phyloP scores from a whole-genome alignment of 179 eudicot species.

The Nepenthes alata region DNA sequence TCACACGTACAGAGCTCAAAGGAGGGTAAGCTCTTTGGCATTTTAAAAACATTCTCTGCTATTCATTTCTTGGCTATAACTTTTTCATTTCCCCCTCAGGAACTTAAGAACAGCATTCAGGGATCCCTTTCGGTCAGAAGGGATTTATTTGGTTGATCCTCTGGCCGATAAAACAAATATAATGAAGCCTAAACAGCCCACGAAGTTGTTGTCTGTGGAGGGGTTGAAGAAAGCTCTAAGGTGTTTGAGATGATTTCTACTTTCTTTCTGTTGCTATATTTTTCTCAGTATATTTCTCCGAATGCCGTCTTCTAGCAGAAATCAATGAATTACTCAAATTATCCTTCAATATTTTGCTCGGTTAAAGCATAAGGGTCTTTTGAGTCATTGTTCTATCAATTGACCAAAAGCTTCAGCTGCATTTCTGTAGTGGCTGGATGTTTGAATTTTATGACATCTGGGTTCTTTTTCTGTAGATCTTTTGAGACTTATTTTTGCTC shows the following conservation, averaged over 20 bases:
- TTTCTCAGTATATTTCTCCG: background rate
- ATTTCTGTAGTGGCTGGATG: no score
- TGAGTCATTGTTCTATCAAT: background rate
- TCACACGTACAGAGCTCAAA: conserved; percentile 69
- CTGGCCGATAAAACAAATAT: conserved; percentile 27
- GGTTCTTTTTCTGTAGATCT: no score
- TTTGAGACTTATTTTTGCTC: no score
- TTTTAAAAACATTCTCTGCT: background rate
- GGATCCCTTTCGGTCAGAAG: conserved; percentile 47
- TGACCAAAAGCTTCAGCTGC: no score
- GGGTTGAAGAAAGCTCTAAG: conserved; percentile 75
- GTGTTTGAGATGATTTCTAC: conserved; percentile 22
- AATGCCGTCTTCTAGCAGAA: background rate
- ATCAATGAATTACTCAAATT: no score
- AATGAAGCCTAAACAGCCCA: conserved; percentile 34
- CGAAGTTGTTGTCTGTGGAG: conserved; percentile 67
- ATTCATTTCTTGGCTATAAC: background rate
- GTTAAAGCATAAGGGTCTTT: background rate
- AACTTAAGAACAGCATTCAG: conserved; percentile 73
- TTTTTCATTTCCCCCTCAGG: conserved; percentile 26
- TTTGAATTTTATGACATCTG: no score
- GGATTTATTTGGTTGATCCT: conserved; percentile 64
- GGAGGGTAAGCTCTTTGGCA: conserved; percentile 61
- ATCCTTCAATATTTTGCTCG: no score
- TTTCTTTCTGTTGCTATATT: conserved; percentile 3